phyloP scores from a whole-genome alignment of 257 asterid species.

The Fraxinus americana region DNA sequence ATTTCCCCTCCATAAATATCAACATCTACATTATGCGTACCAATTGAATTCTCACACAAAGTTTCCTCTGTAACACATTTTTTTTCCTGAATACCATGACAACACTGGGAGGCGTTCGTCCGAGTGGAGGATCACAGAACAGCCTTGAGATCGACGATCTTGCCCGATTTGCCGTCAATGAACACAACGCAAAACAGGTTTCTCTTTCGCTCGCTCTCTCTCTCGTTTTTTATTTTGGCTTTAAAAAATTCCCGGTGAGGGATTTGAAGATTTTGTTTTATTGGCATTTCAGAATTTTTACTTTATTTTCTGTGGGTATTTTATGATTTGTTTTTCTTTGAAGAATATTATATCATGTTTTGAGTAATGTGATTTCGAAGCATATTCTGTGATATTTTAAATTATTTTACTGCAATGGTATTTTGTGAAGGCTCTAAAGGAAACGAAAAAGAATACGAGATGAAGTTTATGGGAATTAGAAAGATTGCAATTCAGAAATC shows the following conservation, averaged over 20 bases:
- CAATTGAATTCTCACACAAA: neutral
- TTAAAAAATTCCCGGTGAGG: neutral
- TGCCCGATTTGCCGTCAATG: slow-evolving; percentile 18
- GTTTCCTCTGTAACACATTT: neutral
- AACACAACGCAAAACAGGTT: slow-evolving; percentile 19
- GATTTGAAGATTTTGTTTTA: neutral
- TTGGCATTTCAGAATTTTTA: neutral
- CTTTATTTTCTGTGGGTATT: neutral
- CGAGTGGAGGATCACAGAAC: slow-evolving; percentile 7
- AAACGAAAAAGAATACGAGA: neutral
- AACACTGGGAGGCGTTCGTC: neutral
- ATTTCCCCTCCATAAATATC: neutral
- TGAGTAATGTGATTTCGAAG: neutral
- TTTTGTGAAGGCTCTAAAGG: neutral
- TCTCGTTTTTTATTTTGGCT: neutral
- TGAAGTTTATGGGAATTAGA: neutral
- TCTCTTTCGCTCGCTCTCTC: neutral
- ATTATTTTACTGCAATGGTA: neutral
- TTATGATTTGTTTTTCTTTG: neutral
- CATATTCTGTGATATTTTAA: neutral
- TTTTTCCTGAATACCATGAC: neutral
- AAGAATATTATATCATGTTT: neutral
- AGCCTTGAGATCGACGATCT: neutral
- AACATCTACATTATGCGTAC: neutral
- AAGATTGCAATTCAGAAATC: neutral